phyloP scores from a whole-genome alignment of 805 yeast species.

The Candida maris region DNA sequence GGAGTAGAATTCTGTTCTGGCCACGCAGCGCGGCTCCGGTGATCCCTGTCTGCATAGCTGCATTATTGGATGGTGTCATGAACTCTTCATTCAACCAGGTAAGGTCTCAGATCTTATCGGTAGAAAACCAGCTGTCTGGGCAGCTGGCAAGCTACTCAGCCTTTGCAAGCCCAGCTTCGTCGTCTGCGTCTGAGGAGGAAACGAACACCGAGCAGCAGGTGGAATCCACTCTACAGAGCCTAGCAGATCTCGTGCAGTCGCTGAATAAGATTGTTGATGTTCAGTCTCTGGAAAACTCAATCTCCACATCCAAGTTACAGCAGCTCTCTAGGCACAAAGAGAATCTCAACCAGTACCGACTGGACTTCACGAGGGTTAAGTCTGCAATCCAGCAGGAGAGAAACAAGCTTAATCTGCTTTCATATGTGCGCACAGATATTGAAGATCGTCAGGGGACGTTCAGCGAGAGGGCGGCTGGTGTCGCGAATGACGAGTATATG shows the following conservation, averaged over 20 bases:
- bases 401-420: conserved; percentile 66
- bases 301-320: conserved; percentile 70
- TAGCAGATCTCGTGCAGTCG: conserved; percentile 50
- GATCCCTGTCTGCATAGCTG: no score
- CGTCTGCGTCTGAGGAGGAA: conserved; percentile 49
- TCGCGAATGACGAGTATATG: conserved; percentile 46
- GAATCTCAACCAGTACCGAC: conserved; percentile 63
- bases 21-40: no score
- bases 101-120: conserved; percentile 61
- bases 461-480: conserved; percentile 21
- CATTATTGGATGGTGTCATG: no score
- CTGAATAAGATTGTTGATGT: conserved; percentile 53
- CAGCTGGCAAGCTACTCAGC: conserved; percentile 51
- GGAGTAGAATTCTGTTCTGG: no score
- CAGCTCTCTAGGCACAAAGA: conserved; percentile 84
- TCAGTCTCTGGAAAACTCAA: conserved; percentile 32
- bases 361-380: conserved; percentile 54
- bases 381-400: conserved; percentile 56
- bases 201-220: conserved; percentile 40
- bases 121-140: conserved; percentile 66
- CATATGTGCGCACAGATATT: conserved; percentile 76
- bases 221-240: conserved; percentile 47
- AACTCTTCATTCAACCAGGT: conserved; percentile 56
- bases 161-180: conserved; percentile 48
- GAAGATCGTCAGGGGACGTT: conserved; percentile 55